Conservation (phyloP, 2,329 filamentous ascomycete species). For the Fusarium palustre region DNA sequence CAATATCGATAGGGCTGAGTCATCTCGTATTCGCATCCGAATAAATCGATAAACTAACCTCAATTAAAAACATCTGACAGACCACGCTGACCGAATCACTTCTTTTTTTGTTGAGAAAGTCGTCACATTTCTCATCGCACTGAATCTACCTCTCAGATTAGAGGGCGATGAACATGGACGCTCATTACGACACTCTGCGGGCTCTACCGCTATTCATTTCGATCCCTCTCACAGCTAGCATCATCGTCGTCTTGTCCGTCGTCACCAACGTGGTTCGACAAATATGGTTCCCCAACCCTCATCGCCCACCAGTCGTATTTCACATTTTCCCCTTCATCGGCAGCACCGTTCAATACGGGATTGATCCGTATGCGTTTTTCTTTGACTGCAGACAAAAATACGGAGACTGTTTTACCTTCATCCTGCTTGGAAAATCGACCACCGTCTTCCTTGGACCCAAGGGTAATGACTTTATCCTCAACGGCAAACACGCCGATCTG, state of each 20-base stretch:
- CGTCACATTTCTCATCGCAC: background rate
- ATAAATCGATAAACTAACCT: background rate
- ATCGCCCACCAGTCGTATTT: conserved; percentile 84
- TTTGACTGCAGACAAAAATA: conserved; percentile 79
- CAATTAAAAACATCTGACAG: background rate
- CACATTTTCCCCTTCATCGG: conserved; percentile 86
- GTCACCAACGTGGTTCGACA: conserved; percentile 83
- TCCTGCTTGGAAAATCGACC: conserved; percentile 86
- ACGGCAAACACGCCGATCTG: conserved; percentile 87
- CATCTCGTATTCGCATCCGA: conserved; percentile 4
- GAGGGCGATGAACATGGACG: conserved; percentile 30
- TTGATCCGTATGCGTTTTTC: conserved; percentile 92
- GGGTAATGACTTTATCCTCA: conserved; percentile 91
- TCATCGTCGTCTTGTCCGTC: conserved; percentile 66
- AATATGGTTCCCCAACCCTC: conserved; percentile 81
- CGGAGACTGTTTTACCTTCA: conserved; percentile 89
- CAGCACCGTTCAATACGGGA: conserved; percentile 92
- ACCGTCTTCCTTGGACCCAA: conserved; percentile 84
- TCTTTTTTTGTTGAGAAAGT: background rate
- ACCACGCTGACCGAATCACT: conserved; percentile 3
- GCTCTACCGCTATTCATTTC: conserved; percentile 15
- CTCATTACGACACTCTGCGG: background rate
- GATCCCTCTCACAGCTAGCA: conserved; percentile 56
- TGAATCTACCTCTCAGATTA: fast-evolving
- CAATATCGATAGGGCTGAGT: conserved; percentile 15